Base-by-base conservation (phyloP, 495 filamentous ascomycete species). In the Tuber indicum region DNA sequence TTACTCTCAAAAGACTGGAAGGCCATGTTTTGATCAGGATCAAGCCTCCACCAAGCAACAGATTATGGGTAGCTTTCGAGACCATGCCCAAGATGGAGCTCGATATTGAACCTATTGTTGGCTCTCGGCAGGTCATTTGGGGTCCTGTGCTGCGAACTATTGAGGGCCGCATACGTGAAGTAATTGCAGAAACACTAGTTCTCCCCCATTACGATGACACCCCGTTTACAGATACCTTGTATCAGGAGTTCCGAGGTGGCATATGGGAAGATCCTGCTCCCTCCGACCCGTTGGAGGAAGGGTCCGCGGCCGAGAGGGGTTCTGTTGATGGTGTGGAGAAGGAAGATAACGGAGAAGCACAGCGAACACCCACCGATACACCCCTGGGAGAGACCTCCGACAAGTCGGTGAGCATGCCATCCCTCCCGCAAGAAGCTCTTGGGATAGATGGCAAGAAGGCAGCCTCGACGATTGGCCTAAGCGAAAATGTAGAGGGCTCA, bases 1-100 rank as follows among this genome's bases (percentile, higher is more conserved):
- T 94, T 5, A 91, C 96, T 6, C 82, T 98, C 75, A 94, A 92
- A 83, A 93, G 91, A 79, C 85, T 98, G 16, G 91, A 96, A 81
- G 96, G 95, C 4, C 95, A 97, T 83, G 83, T 91, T 75, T 85
- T 97, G 75, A 86, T 98, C 75, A 91, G 92, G 75, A 91, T 97
- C 84, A 99, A 99, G 84, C 94, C 96, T 39, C 93, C 96, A 46
- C 96, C 96, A 0, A 97, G 93, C 85, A 98, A 98, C 84, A 90
- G 96, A 42, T 84, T 97, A 58, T 99, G 96, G 96, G 89, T 98
- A 79, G 91, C 94, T 21, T 99, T 99, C 80, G 92, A 96, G 82
- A 90, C 90, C 14, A 92, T 92, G 89, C 96, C 96, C 10, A 93
- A 93, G 78, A 92, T 99, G 86, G 94, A 94, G 72, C 90, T 98